Evolutionary conservation across 164 flowering plant genomes (phyloP), one percentile per base, ranked within the genome.

Genomic region (Berberis vulgaris): DNA sequence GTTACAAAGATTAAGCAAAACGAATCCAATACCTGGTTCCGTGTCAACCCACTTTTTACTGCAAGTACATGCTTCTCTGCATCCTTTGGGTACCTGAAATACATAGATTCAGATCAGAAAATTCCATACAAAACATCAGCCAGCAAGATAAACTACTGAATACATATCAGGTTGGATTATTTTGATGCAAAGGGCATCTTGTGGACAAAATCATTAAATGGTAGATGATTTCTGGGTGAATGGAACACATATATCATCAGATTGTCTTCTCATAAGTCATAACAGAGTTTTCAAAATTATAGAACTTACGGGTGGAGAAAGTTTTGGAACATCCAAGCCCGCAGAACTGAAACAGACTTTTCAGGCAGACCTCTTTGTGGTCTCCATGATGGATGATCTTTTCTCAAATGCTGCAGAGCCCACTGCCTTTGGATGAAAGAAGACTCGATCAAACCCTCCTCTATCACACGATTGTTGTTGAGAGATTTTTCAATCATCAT

Each of bases 351-450:
- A 53, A 94, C 98, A 44, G 97, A 88, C 79, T 77, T 86, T 69
- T 94, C 98, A 0, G 98, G 98, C 74, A 94, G 74, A 62, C 98
- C 98, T 78, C 98, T 78, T 65, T 94, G 98, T 0, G 97, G 97
- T 66, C 86, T 86, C 98, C 96, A 94, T 43, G 83, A 52, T 41
- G 83, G 97, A 61, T 83, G 84, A 45, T 88, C 97, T 66, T 83
- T 85, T 64, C 76, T 82, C 71, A 86, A 73, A 71, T 89, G 93
- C 79, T 88, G 95, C 42, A 94, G 76, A 59, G 89, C 80, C 97
- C 95, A 94, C 56, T 91, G 93, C 71, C 86, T 84, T 65, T 86
- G 84, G 13, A 91, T 69, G 70, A 84, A 84, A 6, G 87, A 80
- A 45, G 78, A 67, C 45, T 87, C 93, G 43, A 81, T 71, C 49